Conservation (phyloP, 495 filamentous ascomycete species). For the Penicillium longicatenatum region DNA sequence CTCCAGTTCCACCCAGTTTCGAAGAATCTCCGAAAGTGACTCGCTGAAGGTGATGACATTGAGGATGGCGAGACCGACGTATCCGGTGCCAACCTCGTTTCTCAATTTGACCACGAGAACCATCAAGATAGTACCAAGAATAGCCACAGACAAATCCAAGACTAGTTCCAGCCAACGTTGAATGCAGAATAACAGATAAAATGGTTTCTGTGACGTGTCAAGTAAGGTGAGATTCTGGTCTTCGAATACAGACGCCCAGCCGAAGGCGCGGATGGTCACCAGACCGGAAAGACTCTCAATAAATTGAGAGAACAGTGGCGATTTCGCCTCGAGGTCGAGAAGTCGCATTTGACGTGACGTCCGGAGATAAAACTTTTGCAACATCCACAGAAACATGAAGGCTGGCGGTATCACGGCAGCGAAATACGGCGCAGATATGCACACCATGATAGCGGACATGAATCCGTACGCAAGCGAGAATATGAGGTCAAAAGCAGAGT, state of each 20-base stretch:
- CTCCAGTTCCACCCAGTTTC: slow-evolving; percentile 20
- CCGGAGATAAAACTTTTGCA: slow-evolving; percentile 56
- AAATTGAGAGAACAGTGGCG: slow-evolving; percentile 53
- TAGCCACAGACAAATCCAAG: slow-evolving; percentile 43
- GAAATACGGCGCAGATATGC: slow-evolving; percentile 8
- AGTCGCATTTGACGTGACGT: slow-evolving; percentile 63
- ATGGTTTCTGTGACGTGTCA: slow-evolving; percentile 42
- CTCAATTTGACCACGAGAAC: slow-evolving; percentile 2
- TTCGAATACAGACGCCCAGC: slow-evolving; percentile 33
- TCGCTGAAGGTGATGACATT: slow-evolving; percentile 23
- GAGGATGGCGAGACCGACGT: slow-evolving; percentile 24
- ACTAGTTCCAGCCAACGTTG: slow-evolving; percentile 46
- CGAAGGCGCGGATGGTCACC: slow-evolving; percentile 53
- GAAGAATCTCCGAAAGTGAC: slow-evolving; percentile 2
- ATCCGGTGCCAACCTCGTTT: slow-evolving; percentile 38
- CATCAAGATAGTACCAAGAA: slow-evolving; percentile 7
- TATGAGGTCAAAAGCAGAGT: neutral
- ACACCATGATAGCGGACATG: slow-evolving; percentile 4
- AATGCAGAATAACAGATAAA: slow-evolving; percentile 47
- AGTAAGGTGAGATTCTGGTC: slow-evolving; percentile 28
- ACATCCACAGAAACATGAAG: slow-evolving; percentile 5
- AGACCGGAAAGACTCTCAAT: slow-evolving; percentile 47
- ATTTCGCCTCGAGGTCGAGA: slow-evolving; percentile 57
- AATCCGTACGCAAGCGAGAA: neutral
- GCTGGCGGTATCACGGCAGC: slow-evolving; percentile 4